These are phyloP conservation scores for Aegilops bicornis DNA, from an alignment of 176 grass and related monocot genomes.

Conservation along the genomic window DNA sequence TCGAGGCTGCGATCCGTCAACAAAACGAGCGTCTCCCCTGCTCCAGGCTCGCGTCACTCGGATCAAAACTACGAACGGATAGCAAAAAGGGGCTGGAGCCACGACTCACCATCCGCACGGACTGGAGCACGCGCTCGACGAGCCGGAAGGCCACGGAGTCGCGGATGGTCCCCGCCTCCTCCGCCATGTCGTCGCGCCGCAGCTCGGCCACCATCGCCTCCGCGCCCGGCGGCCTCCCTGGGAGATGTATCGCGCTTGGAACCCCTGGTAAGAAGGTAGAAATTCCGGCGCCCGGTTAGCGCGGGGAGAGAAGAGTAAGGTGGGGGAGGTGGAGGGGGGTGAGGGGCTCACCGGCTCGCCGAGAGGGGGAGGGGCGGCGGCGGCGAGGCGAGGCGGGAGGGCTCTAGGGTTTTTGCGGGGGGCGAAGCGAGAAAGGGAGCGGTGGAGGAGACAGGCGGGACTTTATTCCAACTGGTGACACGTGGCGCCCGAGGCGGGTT, in stretches of 20 bases:
- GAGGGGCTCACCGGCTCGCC: not conserved
- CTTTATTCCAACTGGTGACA: slow-evolving; percentile 19
- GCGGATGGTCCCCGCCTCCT: not conserved
- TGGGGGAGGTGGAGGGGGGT: fast-evolving
- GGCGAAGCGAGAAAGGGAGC: not conserved
- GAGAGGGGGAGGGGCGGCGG: slow-evolving; percentile 16
- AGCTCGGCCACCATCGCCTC: slow-evolving; percentile 47
- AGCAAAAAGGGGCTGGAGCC: not conserved
- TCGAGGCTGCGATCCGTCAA: not conserved
- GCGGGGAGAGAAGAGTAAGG: not conserved
- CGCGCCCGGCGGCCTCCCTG: slow-evolving; percentile 24
- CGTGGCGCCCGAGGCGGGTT: not conserved
- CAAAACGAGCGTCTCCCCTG: not conserved
- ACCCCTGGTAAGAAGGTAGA: not conserved
- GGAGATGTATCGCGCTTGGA: slow-evolving; percentile 20
- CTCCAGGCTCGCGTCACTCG: not conserved
- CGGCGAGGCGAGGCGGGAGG: slow-evolving; percentile 1
- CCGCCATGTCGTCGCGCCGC: slow-evolving; percentile 22
- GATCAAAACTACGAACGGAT: not conserved
- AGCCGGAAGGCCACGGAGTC: not conserved
- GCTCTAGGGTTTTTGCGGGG: slow-evolving; percentile 48
- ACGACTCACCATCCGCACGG: slow-evolving; percentile 35
- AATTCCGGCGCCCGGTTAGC: not conserved
- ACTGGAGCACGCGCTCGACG: slow-evolving; percentile 25
- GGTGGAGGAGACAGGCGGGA: not conserved